Evolutionary conservation across 495 filamentous ascomycete genomes (phyloP).

Genomic region (Chlorociboria aeruginascens): DNA sequence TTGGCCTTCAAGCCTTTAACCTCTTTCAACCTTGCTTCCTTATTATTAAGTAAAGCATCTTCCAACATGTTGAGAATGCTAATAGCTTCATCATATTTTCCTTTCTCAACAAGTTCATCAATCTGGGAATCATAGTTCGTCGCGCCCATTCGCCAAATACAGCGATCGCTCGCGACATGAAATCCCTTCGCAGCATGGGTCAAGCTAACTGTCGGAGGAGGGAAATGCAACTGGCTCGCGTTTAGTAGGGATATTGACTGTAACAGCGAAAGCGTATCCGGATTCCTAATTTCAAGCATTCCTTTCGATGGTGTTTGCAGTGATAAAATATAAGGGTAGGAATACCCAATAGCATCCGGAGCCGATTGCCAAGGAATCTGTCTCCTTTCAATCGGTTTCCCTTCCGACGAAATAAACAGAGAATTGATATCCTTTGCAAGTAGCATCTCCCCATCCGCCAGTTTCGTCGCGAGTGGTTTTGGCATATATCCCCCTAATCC

Average conservation of each 20-base stretch:
- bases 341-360: constrained; percentile 85
- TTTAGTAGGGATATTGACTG: constrained; percentile 73
- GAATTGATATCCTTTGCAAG: constrained; percentile 94
- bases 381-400: constrained; percentile 67
- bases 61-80: constrained; percentile 82
- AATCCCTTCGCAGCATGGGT: constrained; percentile 93
- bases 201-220: constrained; percentile 81
- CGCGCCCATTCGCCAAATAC: constrained; percentile 93
- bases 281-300: constrained; percentile 81
- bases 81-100: constrained; percentile 81
- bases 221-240: constrained; percentile 80
- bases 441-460: constrained; percentile 73
- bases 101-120: constrained; percentile 64
- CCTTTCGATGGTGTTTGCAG: constrained; percentile 78
- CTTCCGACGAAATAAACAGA: constrained; percentile 74
- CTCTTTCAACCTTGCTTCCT: constrained; percentile 64
- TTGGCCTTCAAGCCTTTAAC: constrained; percentile 75
- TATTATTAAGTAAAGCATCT: constrained; percentile 79
- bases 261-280: constrained; percentile 74
- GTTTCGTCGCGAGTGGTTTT: constrained; percentile 71
- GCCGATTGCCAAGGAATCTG: constrained; percentile 87
- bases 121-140: constrained; percentile 88
- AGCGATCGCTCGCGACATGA: constrained; percentile 75
- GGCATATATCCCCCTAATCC: constrained; percentile 84
- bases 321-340: constrained; percentile 87